Conservation (phyloP, 176 grass and related monocot species). For the Zea mays region Zm-B73-REFERENCE-NAM-5.0 NC_050105.1:88328001-88328500, state of each 20-base stretch:
- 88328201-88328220: conserved; percentile 92
- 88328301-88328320: conserved; percentile 20
- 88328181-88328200: conserved; percentile 74
- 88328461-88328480: conserved; percentile 89
- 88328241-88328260: conserved; percentile 52
- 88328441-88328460: conserved; percentile 28
- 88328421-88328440: background rate
- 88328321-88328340: conserved; percentile 57
- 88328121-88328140: conserved; percentile 75
- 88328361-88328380: conserved; percentile 98
- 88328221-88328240: conserved; percentile 85
- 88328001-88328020: no score
- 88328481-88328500: conserved; percentile 93
- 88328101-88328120: conserved; percentile 76
- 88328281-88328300: background rate
- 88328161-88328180: conserved; percentile 51
- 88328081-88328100: conserved; percentile 56
- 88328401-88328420: background rate
- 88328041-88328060: conserved; percentile 33
- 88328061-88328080: conserved; percentile 68
- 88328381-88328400: conserved; percentile 62
- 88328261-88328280: conserved; percentile 9
- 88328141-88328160: conserved; percentile 60
- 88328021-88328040: background rate
- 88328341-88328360: conserved; percentile 94